Evolutionary conservation across 1,284 basidiomycete genomes (phyloP).

Genomic region (Ustilago bromivora): DNA sequence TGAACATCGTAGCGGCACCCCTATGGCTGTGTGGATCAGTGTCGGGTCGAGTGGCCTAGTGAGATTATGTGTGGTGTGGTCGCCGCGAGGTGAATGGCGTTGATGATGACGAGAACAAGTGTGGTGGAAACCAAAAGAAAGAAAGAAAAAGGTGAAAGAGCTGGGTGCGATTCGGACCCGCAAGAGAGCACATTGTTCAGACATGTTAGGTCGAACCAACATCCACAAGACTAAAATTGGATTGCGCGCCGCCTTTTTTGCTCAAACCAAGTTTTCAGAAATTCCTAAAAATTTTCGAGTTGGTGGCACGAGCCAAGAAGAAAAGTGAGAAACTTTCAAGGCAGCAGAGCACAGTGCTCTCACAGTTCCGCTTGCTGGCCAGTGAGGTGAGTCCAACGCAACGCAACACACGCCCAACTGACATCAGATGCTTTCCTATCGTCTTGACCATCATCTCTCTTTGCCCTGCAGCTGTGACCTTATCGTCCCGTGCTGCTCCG

Average conservation of each 20-base stretch:
- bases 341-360: conserved; percentile 7
- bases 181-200: background rate
- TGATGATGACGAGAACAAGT: conserved; percentile 11
- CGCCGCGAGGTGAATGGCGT: background rate
- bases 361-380: background rate
- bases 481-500: conserved; percentile 27
- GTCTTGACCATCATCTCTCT: conserved; percentile 20
- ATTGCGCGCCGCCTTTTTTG: background rate
- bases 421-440: background rate
- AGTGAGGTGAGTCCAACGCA: background rate
- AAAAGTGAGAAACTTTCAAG: background rate
- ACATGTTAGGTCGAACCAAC: background rate
- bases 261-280: conserved; percentile 3
- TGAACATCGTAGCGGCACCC: conserved; percentile 47
- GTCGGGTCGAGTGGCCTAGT: no score
- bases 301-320: conserved; percentile 13
- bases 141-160: conserved; percentile 15
- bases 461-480: conserved; percentile 25
- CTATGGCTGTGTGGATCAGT: background rate
- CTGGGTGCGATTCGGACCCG: conserved; percentile 33
- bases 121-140: conserved; percentile 10
- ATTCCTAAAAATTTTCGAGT: conserved; percentile 12
- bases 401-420: conserved; percentile 12
- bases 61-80: background rate
- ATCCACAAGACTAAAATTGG: background rate